Conservation (phyloP, 768 basidiomycete species). For the Lyophyllum atratum region DNA sequence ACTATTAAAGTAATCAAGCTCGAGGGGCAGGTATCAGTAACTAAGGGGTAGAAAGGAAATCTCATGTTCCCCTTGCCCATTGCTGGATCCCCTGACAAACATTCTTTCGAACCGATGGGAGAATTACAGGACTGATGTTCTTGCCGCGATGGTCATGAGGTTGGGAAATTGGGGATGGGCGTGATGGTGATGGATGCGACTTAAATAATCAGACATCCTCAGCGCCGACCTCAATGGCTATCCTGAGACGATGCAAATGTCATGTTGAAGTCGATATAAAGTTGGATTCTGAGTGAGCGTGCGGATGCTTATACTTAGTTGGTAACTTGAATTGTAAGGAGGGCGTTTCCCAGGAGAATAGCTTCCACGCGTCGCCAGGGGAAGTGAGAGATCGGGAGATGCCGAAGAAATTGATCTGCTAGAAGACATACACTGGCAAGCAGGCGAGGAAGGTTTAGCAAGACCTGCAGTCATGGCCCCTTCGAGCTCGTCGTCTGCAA, state of each 20-base stretch:
- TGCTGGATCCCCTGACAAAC: background rate
- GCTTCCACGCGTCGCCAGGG: constrained; percentile 8
- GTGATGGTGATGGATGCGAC: background rate
- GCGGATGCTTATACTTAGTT: background rate
- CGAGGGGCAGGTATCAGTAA: background rate
- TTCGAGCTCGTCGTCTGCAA: constrained; percentile 64
- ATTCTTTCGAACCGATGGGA: background rate
- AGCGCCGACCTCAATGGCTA: background rate
- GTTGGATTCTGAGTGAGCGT: background rate
- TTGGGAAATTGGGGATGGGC: background rate
- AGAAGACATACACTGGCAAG: constrained; percentile 21
- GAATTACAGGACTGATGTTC: background rate
- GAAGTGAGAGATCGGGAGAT: constrained; percentile 31
- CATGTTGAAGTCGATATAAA: background rate
- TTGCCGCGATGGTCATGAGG: background rate
- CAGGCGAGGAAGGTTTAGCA: constrained; percentile 23
- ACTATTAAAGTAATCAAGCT: background rate
- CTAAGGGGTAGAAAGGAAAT: too few species aligned
- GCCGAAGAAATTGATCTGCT: constrained; percentile 37
- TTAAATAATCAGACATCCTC: background rate
- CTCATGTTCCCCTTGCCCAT: too few species aligned
- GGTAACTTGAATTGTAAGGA: background rate
- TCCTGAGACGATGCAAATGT: background rate
- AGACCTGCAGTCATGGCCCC: constrained; percentile 68
- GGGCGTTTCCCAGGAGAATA: background rate